Evolutionary conservation across 345 rosid species (phyloP).

Genomic region (Sisymbrium irio): DNA sequence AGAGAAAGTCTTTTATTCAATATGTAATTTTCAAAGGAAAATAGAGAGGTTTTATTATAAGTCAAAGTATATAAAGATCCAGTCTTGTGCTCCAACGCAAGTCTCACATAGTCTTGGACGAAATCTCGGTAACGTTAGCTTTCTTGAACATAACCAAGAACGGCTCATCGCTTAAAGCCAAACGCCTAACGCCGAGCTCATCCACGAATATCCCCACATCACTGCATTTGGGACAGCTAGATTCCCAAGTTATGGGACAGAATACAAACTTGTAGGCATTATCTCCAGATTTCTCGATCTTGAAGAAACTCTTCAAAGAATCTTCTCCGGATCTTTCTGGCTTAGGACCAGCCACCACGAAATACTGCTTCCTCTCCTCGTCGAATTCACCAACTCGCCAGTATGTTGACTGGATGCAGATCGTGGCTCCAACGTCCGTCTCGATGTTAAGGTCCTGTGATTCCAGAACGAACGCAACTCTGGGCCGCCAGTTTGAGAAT

Average conservation of each 20-base stretch:
- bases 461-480: neutral
- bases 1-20: slow-evolving; percentile 1
- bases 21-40: neutral
- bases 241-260: slow-evolving; percentile 46
- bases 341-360: slow-evolving; percentile 44
- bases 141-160: slow-evolving; percentile 55
- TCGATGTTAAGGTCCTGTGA: no score
- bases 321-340: slow-evolving; percentile 40
- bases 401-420: slow-evolving; percentile 42
- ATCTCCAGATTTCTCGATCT: slow-evolving; percentile 43
- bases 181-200: slow-evolving; percentile 38
- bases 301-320: slow-evolving; percentile 53
- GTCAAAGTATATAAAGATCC: neutral
- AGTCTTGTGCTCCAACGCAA: neutral
- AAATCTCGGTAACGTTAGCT: slow-evolving; percentile 32
- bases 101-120: slow-evolving; percentile 22
- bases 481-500: slow-evolving; percentile 26
- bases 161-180: slow-evolving; percentile 51
- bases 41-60: neutral
- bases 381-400: slow-evolving; percentile 48
- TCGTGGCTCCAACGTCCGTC: slow-evolving; percentile 32
- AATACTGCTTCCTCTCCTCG: slow-evolving; percentile 33
- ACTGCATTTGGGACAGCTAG: slow-evolving; percentile 38
- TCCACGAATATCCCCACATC: slow-evolving; percentile 52
- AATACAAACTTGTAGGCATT: slow-evolving; percentile 55